phyloP scores from a whole-genome alignment of 1,284 basidiomycete species.

The Cerrena zonata region DNA sequence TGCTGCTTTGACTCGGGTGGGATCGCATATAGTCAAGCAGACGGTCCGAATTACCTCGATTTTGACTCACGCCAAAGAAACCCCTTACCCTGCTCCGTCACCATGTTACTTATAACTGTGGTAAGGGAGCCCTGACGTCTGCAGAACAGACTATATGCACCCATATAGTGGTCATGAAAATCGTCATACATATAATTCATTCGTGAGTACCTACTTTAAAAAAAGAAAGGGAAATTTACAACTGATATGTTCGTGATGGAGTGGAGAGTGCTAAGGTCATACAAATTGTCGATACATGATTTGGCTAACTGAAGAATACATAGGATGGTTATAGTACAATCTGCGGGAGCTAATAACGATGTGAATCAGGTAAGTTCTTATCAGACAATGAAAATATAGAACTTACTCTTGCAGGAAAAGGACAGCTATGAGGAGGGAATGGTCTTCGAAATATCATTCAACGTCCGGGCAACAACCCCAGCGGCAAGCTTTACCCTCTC shows the following conservation, averaged over 20 bases:
- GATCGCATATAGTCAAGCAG: background rate
- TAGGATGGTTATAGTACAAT: too few species aligned
- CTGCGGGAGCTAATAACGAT: conserved; percentile 12
- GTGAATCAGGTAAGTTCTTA: conserved; percentile 16
- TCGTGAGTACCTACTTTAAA: background rate
- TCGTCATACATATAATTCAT: background rate
- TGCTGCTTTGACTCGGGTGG: too few species aligned
- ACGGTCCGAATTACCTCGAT: background rate
- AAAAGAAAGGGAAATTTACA: background rate
- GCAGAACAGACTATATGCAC: too few species aligned
- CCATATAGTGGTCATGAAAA: too few species aligned
- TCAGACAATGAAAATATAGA: background rate
- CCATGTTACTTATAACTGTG: too few species aligned
- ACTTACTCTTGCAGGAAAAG: conserved; percentile 22
- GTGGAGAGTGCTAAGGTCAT: conserved; percentile 1
- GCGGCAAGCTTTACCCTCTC: conserved; percentile 38
- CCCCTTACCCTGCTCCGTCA: background rate
- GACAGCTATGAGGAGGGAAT: too few species aligned
- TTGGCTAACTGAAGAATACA: too few species aligned
- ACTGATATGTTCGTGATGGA: background rate
- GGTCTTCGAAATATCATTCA: conserved; percentile 46
- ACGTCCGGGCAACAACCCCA: conserved; percentile 41
- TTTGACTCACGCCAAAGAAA: too few species aligned
- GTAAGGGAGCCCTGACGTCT: too few species aligned
- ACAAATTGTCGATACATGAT: background rate